These are phyloP conservation scores for Ruellia speciosa DNA, from an alignment of 305 asterid species.

Conservation along the genomic window DNA sequence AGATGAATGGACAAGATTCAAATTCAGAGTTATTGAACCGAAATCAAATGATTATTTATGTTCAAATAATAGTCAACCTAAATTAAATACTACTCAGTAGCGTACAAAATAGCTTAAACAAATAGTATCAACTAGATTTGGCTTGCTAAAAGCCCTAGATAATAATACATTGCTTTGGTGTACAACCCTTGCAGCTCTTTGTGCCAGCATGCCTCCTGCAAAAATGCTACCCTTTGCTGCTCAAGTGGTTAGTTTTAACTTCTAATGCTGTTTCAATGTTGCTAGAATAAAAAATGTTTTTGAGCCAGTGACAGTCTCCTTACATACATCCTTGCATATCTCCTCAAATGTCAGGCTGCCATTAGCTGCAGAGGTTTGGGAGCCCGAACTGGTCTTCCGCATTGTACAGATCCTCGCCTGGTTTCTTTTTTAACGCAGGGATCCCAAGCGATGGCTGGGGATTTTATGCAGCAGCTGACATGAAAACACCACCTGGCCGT, in stretches of 20 bases:
- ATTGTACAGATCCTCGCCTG: conserved; percentile 57
- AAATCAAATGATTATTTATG: no score
- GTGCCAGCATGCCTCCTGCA: conserved; percentile 75
- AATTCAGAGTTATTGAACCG: no score
- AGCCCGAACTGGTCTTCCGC: conserved; percentile 85
- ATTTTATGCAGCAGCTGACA: conserved; percentile 9
- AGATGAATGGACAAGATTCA: no score
- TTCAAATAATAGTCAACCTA: no score
- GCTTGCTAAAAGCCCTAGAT: neutral
- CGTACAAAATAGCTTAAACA: no score
- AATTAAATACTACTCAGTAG: neutral
- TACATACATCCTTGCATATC: neutral
- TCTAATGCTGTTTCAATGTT: neutral
- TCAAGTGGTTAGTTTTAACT: conserved; percentile 72
- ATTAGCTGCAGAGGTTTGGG: conserved; percentile 78
- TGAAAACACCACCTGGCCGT: conserved; percentile 21
- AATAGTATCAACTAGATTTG: no score
- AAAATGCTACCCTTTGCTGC: conserved; percentile 87
- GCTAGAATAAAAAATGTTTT: neutral
- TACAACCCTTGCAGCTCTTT: conserved; percentile 50
- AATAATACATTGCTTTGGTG: conserved; percentile 17
- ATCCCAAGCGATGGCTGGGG: conserved; percentile 43
- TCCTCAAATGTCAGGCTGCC: conserved; percentile 59
- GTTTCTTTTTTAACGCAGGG: conserved; percentile 52
- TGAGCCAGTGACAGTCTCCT: no score